Evolutionary conservation across 345 rosid species (phyloP), one percentile per base, ranked within the genome.

Genomic region (Erysimum cheiranthoides): DNA sequence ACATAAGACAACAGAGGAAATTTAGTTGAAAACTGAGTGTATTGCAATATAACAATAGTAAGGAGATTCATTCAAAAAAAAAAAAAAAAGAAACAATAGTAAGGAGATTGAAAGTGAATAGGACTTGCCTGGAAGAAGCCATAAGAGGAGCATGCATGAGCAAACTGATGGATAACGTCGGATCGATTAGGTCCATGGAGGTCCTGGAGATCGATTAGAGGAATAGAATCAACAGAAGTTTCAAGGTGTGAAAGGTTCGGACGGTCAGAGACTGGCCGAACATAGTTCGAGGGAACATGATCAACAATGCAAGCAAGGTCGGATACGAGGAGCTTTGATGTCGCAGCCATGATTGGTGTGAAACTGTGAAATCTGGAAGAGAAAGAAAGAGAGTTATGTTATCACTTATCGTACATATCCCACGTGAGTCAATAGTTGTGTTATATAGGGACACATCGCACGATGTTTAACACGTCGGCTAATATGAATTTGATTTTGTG

Each of bases 91-190:
- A n/a, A 68, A 27, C 17, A 60, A 1, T 6, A 0, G 12, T 14
- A 47, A 61, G 56, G 25, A 21, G 25, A 21, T 21, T 21, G 25
- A 6, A 31, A 30, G 13, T 50, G 63, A 49, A 50, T 2, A 6
- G 13, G 12, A 70, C 13, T 34, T 62, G 82, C 91, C 86, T 84
- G 85, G 50, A 93, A 90, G 74, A 90, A 89, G 17, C 97, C 93
- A 43, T 83, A 79, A 4, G 65, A 27, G 31, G 66, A 71, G 80
- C 97, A 89, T 6, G 97, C 97, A 17, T 39, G 71, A 32, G 82
- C 84, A 43, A 91, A 80, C 64, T 82, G 85, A 4, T 59, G 0
- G 52, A 91, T 69, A 9, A 87, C n/a, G 0, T 71, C 18, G 2
- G 81, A 39, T 16, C 50, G 87, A 71, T 69, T 30, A 4, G 90